Base-by-base conservation (phyloP, 768 basidiomycete species). In the Rhodosporidiobolus sp. region DNA sequence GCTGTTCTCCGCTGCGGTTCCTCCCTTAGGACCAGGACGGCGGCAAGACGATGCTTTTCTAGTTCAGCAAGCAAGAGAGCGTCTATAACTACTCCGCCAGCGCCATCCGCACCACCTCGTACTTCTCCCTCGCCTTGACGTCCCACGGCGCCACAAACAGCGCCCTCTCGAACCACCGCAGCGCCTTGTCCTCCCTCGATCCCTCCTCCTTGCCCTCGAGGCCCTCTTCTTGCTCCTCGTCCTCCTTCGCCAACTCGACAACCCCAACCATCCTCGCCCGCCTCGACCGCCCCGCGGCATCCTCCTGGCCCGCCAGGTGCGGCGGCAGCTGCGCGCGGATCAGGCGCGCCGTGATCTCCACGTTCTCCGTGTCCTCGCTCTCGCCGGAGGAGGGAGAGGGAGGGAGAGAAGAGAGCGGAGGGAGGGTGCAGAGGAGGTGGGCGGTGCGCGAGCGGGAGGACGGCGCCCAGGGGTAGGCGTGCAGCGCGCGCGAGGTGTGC, bases 401-500 rank as follows among this genome's bases (percentile, higher is more conserved):
- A 20, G 19, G 14, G 62, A 8, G 16, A 16, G 65, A n/a, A 19
- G 58, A 35, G 34, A 67, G 50, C 4, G 66, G 66, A 7, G 58
- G 66, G 35, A 69, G 67, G 20, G 61, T 62, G 56, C 56, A 34
- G 32, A 75, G 55, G 38, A 75, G 64, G 12, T 67, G 62, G 4
- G 70, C 67, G 49, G 69, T 28, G 43, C 49, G 24, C 0, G 70
- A 65, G 4, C 74, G 70, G 11, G 45, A 50, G 14, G 55, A 6
- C 9, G 70, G 65, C 11, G 49, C 50, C 74, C 74, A 75, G 17
- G 74, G 74, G 17, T 53, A 58, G 11, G 74, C 74, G 55, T 75
- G 74, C 4, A 75, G 63, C 0, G 55, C 38, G 22, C 67, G 70
- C 16, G 67, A 63, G 16, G 46, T 52, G 28, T 49, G 48, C n/a